Conservation (phyloP, 768 basidiomycete species). For the Tulasnella sp. region DNA sequence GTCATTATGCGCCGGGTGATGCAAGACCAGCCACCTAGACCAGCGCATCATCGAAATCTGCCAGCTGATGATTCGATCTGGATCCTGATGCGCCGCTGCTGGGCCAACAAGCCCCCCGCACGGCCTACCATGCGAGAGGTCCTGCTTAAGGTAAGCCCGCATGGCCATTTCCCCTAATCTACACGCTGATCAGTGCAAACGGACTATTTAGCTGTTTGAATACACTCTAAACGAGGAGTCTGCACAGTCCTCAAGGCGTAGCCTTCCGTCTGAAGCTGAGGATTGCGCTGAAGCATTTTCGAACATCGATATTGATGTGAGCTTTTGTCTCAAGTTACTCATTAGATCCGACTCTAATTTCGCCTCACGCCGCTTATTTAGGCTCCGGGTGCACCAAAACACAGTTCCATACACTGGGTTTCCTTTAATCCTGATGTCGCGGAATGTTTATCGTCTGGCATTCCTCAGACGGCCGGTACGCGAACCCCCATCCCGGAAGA, state of each 20-base stretch:
- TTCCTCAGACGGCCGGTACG: neutral
- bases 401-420: neutral
- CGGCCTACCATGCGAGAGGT: too few species aligned
- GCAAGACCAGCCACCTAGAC: too few species aligned
- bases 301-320: neutral
- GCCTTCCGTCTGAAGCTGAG: neutral
- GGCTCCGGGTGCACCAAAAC: neutral
- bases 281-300: neutral
- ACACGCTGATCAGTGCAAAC: neutral
- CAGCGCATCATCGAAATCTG: too few species aligned
- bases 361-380: neutral
- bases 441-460: neutral
- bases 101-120: too few species aligned
- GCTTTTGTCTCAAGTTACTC: neutral
- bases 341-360: neutral
- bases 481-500: neutral
- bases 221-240: neutral
- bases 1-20: too few species aligned
- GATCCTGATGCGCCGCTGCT: too few species aligned
- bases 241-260: neutral
- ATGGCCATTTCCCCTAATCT: neutral
- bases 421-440: neutral
- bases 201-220: neutral
- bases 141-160: too few species aligned
- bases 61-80: too few species aligned